phyloP scores from a whole-genome alignment of 2,329 filamentous ascomycete genomes.

The Karstenula rhodostoma region DNA sequence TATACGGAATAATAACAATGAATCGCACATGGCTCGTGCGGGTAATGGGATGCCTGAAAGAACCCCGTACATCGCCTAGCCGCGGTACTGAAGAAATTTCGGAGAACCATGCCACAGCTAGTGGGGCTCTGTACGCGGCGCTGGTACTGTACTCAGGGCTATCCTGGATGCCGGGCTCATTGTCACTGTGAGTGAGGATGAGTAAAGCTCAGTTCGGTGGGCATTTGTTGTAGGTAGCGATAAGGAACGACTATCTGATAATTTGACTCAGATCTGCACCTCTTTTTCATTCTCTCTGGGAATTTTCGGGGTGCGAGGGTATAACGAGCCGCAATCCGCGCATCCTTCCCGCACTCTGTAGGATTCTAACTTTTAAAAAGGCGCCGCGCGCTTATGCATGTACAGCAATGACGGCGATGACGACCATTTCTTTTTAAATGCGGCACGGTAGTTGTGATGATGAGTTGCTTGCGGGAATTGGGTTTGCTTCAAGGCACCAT shows the following conservation, averaged over 20 bases:
- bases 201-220: not conserved
- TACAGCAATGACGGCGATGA: not conserved
- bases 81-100: not conserved
- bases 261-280: not conserved
- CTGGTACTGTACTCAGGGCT: not conserved
- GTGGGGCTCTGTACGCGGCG: not conserved
- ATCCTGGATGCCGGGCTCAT: not conserved
- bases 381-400: too few species aligned
- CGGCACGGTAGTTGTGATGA: not conserved
- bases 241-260: not conserved
- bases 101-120: not conserved
- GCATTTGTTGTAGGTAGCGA: not conserved
- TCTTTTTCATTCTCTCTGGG: not conserved
- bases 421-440: not conserved
- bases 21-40: not conserved
- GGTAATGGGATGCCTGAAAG: not conserved
- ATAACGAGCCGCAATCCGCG: not conserved
- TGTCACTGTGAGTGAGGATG: not conserved
- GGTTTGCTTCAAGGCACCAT: not conserved
- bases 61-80: not conserved
- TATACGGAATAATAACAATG: not conserved
- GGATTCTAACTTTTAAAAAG: not conserved
- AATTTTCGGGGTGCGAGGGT: not conserved
- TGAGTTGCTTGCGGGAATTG: not conserved
- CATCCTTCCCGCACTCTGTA: not conserved